Percentiles rank a stretch among this genome's conserved stretches.
phyloP scores from a whole-genome alignment of 768 basidiomycete genomes.

The Mycena belliarum region DNA sequence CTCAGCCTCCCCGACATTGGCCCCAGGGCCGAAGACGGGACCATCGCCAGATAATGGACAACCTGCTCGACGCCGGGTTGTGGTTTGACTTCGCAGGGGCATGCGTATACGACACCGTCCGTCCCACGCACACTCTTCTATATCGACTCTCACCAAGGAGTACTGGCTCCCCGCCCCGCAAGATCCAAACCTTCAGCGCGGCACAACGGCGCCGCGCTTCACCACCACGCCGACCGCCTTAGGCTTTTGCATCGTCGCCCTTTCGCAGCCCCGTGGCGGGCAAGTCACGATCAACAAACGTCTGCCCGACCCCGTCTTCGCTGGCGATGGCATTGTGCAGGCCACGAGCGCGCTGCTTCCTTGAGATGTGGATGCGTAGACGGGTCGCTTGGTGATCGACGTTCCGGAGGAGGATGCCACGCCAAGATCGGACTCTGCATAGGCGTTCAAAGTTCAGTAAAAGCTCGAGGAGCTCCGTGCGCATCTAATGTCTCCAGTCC shows the following conservation, averaged over 20 bases:
- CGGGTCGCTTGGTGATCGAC: no score
- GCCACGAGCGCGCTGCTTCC: no score
- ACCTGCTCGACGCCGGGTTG: constrained; percentile 47
- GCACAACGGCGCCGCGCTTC: constrained; percentile 40
- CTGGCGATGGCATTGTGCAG: no score
- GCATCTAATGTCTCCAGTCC: no score
- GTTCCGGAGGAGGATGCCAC: no score
- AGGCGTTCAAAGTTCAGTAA: no score
- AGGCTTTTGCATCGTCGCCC: constrained; percentile 54
- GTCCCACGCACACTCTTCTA: constrained; percentile 8
- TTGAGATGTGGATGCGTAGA: no score
- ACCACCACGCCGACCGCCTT: constrained; percentile 45
- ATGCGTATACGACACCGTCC: constrained; percentile 55
- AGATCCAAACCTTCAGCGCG: constrained; percentile 28
- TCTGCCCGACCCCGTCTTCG: no score
- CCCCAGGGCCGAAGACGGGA: constrained; percentile 54
- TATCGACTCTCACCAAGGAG: constrained; percentile 27
- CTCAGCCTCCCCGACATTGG: constrained; percentile 55
- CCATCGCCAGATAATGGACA: constrained; percentile 46
- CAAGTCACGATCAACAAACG: constrained; percentile 37
- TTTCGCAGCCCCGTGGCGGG: constrained; percentile 36
- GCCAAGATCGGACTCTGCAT: no score
- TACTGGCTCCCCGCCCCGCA: constrained; percentile 52
- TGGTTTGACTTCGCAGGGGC: constrained; percentile 53
- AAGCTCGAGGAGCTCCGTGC: no score